Percentiles rank a stretch among this genome's conserved stretches.
Evolutionary conservation across 768 basidiomycete genomes (phyloP).

Genomic region (Macrocybe gigantea): DNA sequence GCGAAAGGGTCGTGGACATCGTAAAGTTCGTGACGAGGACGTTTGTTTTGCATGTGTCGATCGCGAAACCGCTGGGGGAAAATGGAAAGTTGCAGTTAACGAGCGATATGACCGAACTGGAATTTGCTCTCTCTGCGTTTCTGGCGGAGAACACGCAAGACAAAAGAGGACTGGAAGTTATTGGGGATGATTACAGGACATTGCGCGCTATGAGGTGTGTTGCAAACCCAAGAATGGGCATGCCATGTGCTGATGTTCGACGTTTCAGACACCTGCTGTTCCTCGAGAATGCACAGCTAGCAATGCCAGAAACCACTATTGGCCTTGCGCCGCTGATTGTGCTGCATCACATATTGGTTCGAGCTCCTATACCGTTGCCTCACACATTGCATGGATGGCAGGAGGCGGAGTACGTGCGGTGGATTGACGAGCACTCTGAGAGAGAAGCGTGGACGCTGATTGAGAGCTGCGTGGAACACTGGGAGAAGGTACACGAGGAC

Average conservation of each 20-base stretch:
- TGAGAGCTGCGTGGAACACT: conserved; percentile 70
- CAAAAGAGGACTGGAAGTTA: conserved; percentile 62
- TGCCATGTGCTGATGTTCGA: not conserved
- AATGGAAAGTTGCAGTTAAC: conserved; percentile 91
- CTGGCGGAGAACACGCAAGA: conserved; percentile 50
- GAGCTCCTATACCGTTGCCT: conserved; percentile 80
- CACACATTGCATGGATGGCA: conserved; percentile 91
- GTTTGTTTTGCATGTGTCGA: conserved; percentile 92
- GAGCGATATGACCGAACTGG: conserved; percentile 94
- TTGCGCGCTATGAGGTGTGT: conserved; percentile 82
- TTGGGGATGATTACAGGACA: conserved; percentile 84
- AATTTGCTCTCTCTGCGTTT: conserved; percentile 86
- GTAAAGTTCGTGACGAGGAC: conserved; percentile 77
- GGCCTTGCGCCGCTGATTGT: conserved; percentile 86
- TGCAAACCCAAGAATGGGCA: not conserved
- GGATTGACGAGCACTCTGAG: conserved; percentile 88
- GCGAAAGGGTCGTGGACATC: conserved; percentile 52
- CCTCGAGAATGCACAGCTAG: conserved; percentile 70
- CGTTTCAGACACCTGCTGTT: conserved; percentile 77
- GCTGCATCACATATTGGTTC: conserved; percentile 87
- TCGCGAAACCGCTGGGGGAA: conserved; percentile 87
- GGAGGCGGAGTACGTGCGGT: conserved; percentile 92
- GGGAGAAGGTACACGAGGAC: conserved; percentile 67
- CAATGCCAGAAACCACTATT: conserved; percentile 57
- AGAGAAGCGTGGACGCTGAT: conserved; percentile 77